Conservation (phyloP, 2,329 filamentous ascomycete species). For the Aaosphaeria pasadenensis region DNA sequence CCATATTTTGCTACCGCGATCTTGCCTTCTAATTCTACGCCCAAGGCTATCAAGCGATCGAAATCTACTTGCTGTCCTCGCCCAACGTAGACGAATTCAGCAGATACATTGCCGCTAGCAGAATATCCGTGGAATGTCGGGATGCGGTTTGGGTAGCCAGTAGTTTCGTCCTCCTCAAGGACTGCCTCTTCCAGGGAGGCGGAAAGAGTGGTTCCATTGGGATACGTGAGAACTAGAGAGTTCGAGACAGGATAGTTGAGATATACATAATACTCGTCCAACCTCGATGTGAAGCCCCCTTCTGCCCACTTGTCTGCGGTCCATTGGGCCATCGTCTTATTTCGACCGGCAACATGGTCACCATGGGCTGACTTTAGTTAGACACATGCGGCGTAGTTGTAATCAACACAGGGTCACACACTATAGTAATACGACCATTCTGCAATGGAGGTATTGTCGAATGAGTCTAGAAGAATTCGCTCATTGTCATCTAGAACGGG, state of each 20-base stretch:
- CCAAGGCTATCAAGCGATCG: constrained; percentile 35
- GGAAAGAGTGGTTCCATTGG: constrained; percentile 31
- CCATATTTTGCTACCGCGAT: constrained; percentile 42
- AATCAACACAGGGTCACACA: constrained; percentile 7
- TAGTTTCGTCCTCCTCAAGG: constrained; percentile 31
- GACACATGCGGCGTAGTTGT: too few relatives aligned
- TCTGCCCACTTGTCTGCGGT: constrained; percentile 36
- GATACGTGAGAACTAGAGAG: constrained; percentile 29
- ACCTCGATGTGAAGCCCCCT: constrained; percentile 33
- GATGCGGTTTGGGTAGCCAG: constrained; percentile 38
- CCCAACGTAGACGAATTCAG: constrained; percentile 49
- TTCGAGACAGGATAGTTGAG: constrained; percentile 38
- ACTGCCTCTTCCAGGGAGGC: constrained; percentile 31
- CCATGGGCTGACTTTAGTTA: constrained; percentile 21
- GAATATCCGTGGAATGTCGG: constrained; percentile 50
- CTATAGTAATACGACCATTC: constrained; percentile 39
- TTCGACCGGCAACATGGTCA: constrained; percentile 29
- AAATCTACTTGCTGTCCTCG: constrained; percentile 45
- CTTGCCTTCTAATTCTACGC: constrained; percentile 42
- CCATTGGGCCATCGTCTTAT: constrained; percentile 40
- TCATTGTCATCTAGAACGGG: constrained; percentile 35
- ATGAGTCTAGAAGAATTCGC: constrained; percentile 38
- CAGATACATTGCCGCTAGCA: constrained; percentile 44
- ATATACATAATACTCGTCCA: constrained; percentile 39
- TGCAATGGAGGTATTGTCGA: constrained; percentile 39